Conservation (phyloP, 768 basidiomycete genomes). For the Leccinum uliginosum region DNA sequence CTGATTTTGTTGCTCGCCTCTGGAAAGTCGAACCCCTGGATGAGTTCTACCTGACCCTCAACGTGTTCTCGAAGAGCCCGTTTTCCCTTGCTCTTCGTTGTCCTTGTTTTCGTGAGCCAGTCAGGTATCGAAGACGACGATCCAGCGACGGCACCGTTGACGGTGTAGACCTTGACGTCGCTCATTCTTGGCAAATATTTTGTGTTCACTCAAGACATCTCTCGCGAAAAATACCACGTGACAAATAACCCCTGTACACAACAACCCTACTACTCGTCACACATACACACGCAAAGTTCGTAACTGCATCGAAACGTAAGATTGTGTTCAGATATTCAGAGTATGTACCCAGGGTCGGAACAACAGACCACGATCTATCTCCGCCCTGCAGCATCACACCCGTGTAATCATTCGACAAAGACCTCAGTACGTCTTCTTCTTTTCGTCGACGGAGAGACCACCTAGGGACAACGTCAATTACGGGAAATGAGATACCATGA, state of each 20-base stretch:
- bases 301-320: constrained; percentile 9
- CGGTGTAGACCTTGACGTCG: constrained; percentile 85
- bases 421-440: constrained; percentile 87
- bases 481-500: neutral
- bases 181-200: constrained; percentile 18
- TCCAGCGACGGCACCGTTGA: constrained; percentile 85
- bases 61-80: constrained; percentile 65
- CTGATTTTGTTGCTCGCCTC: constrained; percentile 92
- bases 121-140: constrained; percentile 92
- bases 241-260: constrained; percentile 11
- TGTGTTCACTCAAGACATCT: neutral
- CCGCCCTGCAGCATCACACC: neutral
- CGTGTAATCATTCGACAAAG: neutral
- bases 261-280: neutral
- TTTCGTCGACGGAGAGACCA: constrained; percentile 96
- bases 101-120: constrained; percentile 80
- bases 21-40: constrained; percentile 96
- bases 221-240: constrained; percentile 11
- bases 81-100: constrained; percentile 51
- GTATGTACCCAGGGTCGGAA: constrained; percentile 17
- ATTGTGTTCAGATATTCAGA: constrained; percentile 12
- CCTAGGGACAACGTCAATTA: constrained; percentile 40
- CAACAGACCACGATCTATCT: constrained; percentile 9
- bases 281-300: neutral
- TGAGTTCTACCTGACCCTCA: constrained; percentile 83